These are phyloP conservation scores for Chaetomium sp. DNA, from an alignment of 2,329 filamentous ascomycete genomes.

Conservation along the genomic window DNA sequence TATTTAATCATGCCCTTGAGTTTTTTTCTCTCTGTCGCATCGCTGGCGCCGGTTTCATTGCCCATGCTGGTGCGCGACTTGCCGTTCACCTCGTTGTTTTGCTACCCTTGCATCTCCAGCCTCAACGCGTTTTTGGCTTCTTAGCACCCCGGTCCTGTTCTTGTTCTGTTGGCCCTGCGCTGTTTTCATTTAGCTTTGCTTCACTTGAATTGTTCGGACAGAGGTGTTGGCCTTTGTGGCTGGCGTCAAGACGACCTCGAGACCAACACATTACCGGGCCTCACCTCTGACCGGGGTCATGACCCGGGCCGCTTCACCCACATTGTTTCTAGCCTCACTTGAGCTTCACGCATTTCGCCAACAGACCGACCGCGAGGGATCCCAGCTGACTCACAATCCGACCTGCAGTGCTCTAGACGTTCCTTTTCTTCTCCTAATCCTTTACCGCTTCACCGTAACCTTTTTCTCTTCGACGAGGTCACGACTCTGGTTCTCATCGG, in stretches of 20 bases:
- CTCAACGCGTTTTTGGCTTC: neutral
- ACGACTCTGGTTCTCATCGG: neutral
- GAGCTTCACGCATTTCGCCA: too few relatives aligned
- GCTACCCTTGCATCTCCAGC: neutral
- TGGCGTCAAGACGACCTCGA: too few relatives aligned
- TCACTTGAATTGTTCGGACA: too few relatives aligned
- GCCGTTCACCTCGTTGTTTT: neutral
- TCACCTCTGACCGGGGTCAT: too few relatives aligned
- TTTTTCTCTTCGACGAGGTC: neutral
- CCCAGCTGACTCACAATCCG: neutral
- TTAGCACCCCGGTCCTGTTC: too few relatives aligned
- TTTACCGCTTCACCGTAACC: slow-evolving; percentile 3
- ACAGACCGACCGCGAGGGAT: too few relatives aligned
- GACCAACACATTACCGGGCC: too few relatives aligned
- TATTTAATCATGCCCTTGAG: neutral
- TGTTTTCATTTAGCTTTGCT: too few relatives aligned
- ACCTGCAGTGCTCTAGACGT: slow-evolving; percentile 17
- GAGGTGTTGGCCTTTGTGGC: too few relatives aligned
- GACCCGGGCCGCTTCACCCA: too few relatives aligned
- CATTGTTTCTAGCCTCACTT: too few relatives aligned
- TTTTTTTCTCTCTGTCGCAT: neutral
- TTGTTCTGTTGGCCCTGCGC: too few relatives aligned
- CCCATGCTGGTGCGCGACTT: neutral
- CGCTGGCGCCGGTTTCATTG: neutral
- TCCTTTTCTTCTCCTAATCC: slow-evolving; percentile 20